phyloP scores from a whole-genome alignment of 2,329 filamentous ascomycete species.

The Boeremia exigua region DNA sequence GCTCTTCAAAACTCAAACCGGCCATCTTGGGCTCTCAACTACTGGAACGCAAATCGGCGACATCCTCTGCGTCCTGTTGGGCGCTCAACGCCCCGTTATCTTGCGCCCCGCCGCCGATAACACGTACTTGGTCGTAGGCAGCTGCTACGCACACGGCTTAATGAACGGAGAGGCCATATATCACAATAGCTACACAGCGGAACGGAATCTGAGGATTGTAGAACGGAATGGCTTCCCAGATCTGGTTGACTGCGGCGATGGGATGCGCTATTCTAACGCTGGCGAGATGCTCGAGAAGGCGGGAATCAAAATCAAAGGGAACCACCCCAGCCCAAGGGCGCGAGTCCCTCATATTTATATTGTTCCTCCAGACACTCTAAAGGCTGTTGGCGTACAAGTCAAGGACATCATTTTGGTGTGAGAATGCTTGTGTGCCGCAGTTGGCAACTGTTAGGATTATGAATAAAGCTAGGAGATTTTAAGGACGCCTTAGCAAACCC shows the following conservation, averaged over 20 bases:
- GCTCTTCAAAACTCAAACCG: neutral
- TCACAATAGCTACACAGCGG: no score
- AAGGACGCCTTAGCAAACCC: no score
- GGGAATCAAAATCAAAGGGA: neutral
- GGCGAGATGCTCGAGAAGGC: neutral
- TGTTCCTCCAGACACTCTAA: neutral
- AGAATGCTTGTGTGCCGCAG: neutral
- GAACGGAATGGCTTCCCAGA: no score
- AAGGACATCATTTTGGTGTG: neutral
- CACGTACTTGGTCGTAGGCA: no score
- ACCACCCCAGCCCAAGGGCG: no score
- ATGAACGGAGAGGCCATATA: no score
- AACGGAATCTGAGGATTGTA: no score
- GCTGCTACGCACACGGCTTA: no score
- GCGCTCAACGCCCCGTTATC: neutral
- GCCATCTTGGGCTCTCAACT: neutral
- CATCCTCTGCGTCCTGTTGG: neutral
- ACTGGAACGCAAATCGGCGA: neutral
- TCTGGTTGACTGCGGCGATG: no score
- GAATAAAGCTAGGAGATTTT: no score
- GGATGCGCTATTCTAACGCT: no score
- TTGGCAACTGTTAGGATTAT: no score
- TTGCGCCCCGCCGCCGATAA: neutral
- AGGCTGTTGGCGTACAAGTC: neutral
- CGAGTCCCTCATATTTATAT: neutral